Conservation (phyloP, 805 yeast species). For the Wickerhamomyces ciferrii region DNA sequence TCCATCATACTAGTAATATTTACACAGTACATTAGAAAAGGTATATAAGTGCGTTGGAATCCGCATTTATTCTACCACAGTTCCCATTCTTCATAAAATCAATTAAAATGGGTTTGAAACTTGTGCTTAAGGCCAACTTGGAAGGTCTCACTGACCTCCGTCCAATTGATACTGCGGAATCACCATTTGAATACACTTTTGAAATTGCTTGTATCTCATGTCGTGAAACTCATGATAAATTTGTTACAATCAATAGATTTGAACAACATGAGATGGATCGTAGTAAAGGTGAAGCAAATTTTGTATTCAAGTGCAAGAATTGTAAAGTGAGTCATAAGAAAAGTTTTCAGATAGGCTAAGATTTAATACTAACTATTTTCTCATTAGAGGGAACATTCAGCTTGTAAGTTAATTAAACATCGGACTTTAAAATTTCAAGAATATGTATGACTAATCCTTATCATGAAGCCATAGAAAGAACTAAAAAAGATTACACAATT, state of each 20-base stretch:
- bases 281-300: conserved; percentile 79
- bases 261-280: conserved; percentile 64
- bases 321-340: conserved; percentile 33
- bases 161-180: conserved; percentile 53
- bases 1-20: too few relatives aligned
- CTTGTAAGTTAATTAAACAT: conserved; percentile 5
- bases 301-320: conserved; percentile 67
- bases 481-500: conserved; percentile 17
- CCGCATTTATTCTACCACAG: background rate
- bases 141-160: conserved; percentile 34
- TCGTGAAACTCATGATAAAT: conserved; percentile 70
- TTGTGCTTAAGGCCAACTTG: conserved; percentile 30
- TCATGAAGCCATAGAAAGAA: conserved; percentile 19
- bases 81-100: background rate
- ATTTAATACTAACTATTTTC: background rate
- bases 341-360: too few relatives aligned
- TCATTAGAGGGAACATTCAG: conserved; percentile 17
- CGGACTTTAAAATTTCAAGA: background rate
- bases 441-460: background rate
- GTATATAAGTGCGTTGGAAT: background rate
- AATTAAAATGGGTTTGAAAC: conserved; percentile 17
- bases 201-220: conserved; percentile 73
- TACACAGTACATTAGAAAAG: too few relatives aligned
- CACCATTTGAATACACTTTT: conserved; percentile 75
- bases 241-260: conserved; percentile 59